phyloP scores from a whole-genome alignment of 495 filamentous ascomycete species.

The Entonaema liquescens region DNA sequence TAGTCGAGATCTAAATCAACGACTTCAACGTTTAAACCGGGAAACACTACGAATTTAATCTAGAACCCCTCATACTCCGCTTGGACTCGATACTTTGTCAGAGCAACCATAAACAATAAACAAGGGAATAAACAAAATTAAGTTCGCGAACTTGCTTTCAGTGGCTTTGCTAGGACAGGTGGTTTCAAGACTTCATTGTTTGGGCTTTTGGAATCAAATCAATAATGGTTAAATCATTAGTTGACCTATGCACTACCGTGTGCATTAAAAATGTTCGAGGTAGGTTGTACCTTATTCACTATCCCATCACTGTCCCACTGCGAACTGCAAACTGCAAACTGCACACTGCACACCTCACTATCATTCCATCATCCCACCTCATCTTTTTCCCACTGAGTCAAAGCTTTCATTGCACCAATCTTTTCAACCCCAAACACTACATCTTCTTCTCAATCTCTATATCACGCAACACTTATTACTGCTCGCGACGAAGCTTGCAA shows the following conservation, averaged over 20 bases:
- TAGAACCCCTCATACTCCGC: neutral
- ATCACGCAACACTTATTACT: neutral
- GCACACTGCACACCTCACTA: neutral
- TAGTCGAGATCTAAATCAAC: neutral
- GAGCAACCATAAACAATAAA: neutral
- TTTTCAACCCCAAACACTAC: too few relatives aligned
- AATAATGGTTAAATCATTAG: slow-evolving; percentile 48
- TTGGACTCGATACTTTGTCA: neutral
- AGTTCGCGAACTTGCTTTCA: neutral
- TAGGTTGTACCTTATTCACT: slow-evolving; percentile 1
- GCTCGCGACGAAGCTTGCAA: neutral
- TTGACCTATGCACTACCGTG: slow-evolving; percentile 45
- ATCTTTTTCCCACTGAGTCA: neutral
- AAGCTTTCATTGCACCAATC: neutral
- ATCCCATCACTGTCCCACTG: neutral
- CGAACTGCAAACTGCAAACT: neutral
- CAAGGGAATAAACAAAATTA: neutral
- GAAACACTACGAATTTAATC: neutral
- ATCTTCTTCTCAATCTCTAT: too few relatives aligned
- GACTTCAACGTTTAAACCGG: neutral
- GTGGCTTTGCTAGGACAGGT: neutral
- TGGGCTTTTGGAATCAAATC: neutral
- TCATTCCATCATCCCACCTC: neutral
- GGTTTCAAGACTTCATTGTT: neutral
- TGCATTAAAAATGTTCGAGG: slow-evolving; percentile 46